Conservation (phyloP, 2,329 filamentous ascomycete species). For the Colletotrichum tabaci region DNA sequence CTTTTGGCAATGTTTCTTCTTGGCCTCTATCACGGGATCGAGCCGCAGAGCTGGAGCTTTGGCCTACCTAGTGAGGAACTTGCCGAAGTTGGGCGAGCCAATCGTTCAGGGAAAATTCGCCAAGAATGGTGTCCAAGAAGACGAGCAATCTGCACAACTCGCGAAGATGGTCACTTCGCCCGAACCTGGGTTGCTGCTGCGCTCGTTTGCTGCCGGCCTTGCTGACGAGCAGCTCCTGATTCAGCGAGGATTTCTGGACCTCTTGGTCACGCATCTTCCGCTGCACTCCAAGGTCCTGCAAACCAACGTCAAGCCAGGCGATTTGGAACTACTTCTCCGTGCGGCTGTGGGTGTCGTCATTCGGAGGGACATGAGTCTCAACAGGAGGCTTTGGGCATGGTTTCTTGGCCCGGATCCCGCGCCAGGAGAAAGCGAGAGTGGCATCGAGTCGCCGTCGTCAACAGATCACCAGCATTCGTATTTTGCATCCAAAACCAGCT, state of each 20-base stretch:
- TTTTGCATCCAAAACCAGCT: slow-evolving; percentile 76
- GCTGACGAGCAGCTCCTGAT: slow-evolving; percentile 90
- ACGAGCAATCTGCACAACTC: slow-evolving; percentile 68
- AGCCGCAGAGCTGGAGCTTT: slow-evolving; percentile 88
- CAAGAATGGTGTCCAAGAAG: slow-evolving; percentile 50
- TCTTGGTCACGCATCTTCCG: slow-evolving; percentile 91
- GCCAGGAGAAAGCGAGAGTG: slow-evolving; percentile 63
- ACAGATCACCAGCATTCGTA: slow-evolving; percentile 61
- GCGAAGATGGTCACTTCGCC: slow-evolving; percentile 83
- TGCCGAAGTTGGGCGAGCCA: slow-evolving; percentile 78
- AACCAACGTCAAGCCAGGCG: slow-evolving; percentile 77
- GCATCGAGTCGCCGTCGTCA: slow-evolving; percentile 61
- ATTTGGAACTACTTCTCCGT: slow-evolving; percentile 85
- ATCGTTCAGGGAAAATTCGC: slow-evolving; percentile 49
- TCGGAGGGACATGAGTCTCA: slow-evolving; percentile 95
- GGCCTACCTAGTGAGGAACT: slow-evolving; percentile 84
- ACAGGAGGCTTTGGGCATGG: slow-evolving; percentile 96
- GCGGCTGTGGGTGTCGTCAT: slow-evolving; percentile 91
- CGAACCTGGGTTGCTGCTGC: slow-evolving; percentile 90
- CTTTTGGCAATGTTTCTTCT: slow-evolving; percentile 98
- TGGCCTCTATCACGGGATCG: slow-evolving; percentile 91
- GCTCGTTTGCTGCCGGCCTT: slow-evolving; percentile 93
- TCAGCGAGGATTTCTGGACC: slow-evolving; percentile 92
- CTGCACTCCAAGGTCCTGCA: slow-evolving; percentile 87
- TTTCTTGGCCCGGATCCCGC: slow-evolving; percentile 84